A percentile compares a stretch with the other conserved stretches of the same genome.
Evolutionary conservation across 441 rosid species (phyloP).

Genomic region (Theobroma grandiflorum): DNA sequence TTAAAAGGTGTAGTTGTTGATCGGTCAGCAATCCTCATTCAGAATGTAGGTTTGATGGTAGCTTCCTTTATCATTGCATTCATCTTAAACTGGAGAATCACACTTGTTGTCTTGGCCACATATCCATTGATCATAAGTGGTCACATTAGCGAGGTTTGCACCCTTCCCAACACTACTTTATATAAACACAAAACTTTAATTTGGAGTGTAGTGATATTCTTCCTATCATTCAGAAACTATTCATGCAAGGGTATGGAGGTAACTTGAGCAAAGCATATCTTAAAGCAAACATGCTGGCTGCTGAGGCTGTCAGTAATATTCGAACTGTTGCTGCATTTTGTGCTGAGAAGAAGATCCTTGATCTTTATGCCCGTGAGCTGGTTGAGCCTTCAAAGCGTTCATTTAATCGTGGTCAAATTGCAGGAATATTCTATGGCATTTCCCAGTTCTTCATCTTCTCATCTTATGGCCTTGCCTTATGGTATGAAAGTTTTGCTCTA

Average conservation of each 20-base stretch:
- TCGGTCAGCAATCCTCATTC: conserved; percentile 75
- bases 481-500: conserved; percentile 54
- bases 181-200: neutral
- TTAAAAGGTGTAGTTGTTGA: conserved; percentile 79
- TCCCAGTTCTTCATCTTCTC: conserved; percentile 98
- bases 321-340: conserved; percentile 94
- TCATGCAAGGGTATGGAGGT: conserved; percentile 97
- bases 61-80: conserved; percentile 81
- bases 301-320: conserved; percentile 90
- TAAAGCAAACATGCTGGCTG: conserved; percentile 96
- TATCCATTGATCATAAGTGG: conserved; percentile 88
- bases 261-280: conserved; percentile 93
- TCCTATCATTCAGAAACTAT: conserved; percentile 68
- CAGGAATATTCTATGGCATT: conserved; percentile 84
- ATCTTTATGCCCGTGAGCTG: conserved; percentile 76
- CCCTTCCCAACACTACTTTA: conserved; percentile 3
- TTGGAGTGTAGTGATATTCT: neutral
- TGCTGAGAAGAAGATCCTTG: conserved; percentile 81
- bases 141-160: conserved; percentile 91
- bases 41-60: conserved; percentile 75
- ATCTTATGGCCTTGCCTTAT: conserved; percentile 88
- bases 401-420: conserved; percentile 86
- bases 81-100: conserved; percentile 90
- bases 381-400: conserved; percentile 77
- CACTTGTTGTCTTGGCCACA: conserved; percentile 84